Conservation (phyloP, 768 basidiomycete species). For the Russula sp. region DNA sequence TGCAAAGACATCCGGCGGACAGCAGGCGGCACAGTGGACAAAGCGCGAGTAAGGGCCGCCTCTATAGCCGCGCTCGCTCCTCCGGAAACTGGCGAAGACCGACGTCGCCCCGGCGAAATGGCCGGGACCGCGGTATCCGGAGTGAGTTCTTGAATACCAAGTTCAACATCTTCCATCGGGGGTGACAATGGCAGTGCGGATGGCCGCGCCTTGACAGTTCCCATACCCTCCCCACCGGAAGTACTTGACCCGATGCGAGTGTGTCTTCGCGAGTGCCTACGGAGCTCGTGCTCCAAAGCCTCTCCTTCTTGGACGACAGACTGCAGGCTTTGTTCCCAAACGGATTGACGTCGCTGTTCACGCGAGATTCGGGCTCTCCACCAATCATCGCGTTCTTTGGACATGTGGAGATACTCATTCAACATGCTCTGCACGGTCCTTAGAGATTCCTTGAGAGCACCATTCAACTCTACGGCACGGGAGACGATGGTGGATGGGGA, state of each 20-base stretch:
- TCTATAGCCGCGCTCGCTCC: constrained; percentile 6
- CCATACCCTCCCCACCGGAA: constrained; percentile 33
- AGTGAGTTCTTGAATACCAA: constrained; percentile 2
- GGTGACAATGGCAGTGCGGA: constrained; percentile 24
- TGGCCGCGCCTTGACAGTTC: constrained; percentile 30
- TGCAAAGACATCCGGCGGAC: constrained; percentile 24
- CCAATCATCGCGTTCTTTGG: constrained; percentile 76
- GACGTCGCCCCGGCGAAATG: neutral
- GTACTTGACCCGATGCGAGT: constrained; percentile 41
- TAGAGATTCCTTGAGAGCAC: constrained; percentile 61
- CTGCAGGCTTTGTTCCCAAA: constrained; percentile 91
- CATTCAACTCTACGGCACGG: constrained; percentile 39
- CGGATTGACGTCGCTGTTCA: constrained; percentile 57
- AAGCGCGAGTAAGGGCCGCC: constrained; percentile 4
- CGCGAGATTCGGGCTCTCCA: constrained; percentile 62
- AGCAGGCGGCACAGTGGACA: constrained; percentile 7
- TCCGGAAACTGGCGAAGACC: constrained; percentile 6
- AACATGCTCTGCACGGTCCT: constrained; percentile 54
- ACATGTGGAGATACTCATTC: constrained; percentile 67
- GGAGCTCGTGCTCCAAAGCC: constrained; percentile 74
- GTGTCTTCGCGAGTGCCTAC: constrained; percentile 56
- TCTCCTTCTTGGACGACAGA: constrained; percentile 86
- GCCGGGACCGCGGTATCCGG: constrained; percentile 20
- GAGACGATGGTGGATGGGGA: constrained; percentile 36
- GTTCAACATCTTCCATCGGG: constrained; percentile 23